Conservation (phyloP, 2,329 filamentous ascomycete species). For the Zymoseptoria ardabiliae region DNA sequence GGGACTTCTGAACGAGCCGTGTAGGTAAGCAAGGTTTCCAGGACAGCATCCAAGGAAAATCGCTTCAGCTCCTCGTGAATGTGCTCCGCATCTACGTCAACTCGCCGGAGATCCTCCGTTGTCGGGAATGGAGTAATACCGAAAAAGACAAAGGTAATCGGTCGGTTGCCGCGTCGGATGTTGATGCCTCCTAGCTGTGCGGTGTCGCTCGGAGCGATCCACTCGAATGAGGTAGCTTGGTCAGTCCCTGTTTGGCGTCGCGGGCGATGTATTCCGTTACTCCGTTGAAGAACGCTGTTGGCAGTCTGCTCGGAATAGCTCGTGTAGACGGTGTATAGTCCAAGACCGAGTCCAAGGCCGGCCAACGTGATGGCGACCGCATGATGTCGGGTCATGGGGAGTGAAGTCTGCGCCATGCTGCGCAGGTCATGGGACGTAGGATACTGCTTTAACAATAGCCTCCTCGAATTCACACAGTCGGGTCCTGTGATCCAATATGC, state of each 20-base stretch:
- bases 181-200: slow-evolving; percentile 12
- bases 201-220: slow-evolving; percentile 6
- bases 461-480: background rate
- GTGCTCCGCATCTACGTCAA: background rate
- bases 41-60: background rate
- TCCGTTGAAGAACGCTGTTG: slow-evolving; percentile 13
- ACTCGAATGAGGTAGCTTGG: background rate
- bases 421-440: slow-evolving; percentile 8
- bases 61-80: background rate
- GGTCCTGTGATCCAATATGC: background rate
- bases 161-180: slow-evolving; percentile 6
- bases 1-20: background rate
- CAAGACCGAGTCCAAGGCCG: slow-evolving; percentile 49
- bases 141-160: background rate
- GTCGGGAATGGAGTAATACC: slow-evolving; percentile 7
- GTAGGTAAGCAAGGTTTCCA: background rate
- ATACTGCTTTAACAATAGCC: background rate
- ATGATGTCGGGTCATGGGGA: slow-evolving; percentile 29
- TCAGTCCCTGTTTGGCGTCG: slow-evolving; percentile 5
- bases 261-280: slow-evolving; percentile 17
- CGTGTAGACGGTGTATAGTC: slow-evolving; percentile 52
- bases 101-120: background rate
- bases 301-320: slow-evolving; percentile 5
- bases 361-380: slow-evolving; percentile 51
- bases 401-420: slow-evolving; percentile 17